Evolutionary conservation across 257 asterid genomes (phyloP).

Genomic region (Ilex aquifolium): DNA sequence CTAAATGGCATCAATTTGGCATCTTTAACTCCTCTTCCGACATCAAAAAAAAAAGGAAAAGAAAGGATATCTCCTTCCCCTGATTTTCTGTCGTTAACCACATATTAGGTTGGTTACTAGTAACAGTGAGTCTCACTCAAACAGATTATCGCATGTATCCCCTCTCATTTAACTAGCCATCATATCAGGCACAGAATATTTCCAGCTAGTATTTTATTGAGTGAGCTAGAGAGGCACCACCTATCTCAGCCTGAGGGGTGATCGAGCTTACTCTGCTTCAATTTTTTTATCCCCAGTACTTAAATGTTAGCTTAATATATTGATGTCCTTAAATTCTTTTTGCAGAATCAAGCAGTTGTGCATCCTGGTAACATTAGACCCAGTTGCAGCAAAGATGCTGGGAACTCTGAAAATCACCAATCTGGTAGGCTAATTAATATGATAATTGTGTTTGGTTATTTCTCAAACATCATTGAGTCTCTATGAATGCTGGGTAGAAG

Average conservation of each 20-base stretch:
- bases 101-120: neutral
- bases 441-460: too few relatives aligned
- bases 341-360: neutral
- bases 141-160: too few relatives aligned
- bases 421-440: neutral
- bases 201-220: neutral
- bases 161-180: too few relatives aligned
- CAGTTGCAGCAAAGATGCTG: neutral
- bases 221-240: neutral
- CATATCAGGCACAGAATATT: too few relatives aligned
- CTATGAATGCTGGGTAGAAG: too few relatives aligned
- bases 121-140: neutral
- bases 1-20: neutral
- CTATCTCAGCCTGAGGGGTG: neutral
- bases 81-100: too few relatives aligned
- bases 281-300: neutral
- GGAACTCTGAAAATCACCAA: neutral
- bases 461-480: too few relatives aligned
- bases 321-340: too few relatives aligned
- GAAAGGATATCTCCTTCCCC: neutral
- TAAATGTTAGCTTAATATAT: neutral
- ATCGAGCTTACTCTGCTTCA: neutral
- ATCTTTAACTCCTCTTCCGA: neutral
- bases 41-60: too few relatives aligned
- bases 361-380: neutral